phyloP scores from a whole-genome alignment of 306 rosid genomes.

The Castanopsis chinensis region DNA sequence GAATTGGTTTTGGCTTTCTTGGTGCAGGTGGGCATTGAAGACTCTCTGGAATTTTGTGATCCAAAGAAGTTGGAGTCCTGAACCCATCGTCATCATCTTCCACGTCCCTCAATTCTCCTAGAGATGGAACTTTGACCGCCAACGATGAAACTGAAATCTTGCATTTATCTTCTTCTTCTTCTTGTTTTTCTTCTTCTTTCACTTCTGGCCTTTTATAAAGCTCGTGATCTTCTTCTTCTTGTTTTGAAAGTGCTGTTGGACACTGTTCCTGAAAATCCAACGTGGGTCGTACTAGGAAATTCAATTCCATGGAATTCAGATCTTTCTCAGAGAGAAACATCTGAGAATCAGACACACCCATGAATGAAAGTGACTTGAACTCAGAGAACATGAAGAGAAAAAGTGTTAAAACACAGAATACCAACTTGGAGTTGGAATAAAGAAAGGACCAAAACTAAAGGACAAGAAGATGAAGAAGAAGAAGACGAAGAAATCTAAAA shows the following conservation, averaged over 20 bases:
- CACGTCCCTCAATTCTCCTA: background rate
- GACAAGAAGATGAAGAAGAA: conserved; percentile 2
- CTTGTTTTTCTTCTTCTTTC: background rate
- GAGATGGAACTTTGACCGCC: conserved; percentile 35
- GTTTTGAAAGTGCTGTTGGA: background rate
- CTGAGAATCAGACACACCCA: conserved; percentile 37
- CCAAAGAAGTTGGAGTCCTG: conserved; percentile 64
- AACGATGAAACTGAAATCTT: conserved; percentile 22
- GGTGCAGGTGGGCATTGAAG: conserved; percentile 71
- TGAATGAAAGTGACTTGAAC: conserved; percentile 20
- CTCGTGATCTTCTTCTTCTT: background rate
- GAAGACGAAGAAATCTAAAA: background rate
- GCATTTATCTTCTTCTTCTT: conserved; percentile 16
- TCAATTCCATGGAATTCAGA: conserved; percentile 29
- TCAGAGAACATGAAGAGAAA: background rate
- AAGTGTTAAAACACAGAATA: no score
- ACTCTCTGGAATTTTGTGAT: conserved; percentile 36
- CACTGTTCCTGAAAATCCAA: conserved; percentile 16
- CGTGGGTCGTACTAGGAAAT: conserved; percentile 20
- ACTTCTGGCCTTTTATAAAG: background rate
- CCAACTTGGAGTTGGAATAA: background rate
- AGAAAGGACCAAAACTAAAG: background rate
- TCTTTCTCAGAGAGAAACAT: conserved; percentile 43
- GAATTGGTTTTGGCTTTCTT: conserved; percentile 50
- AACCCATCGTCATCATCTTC: conserved; percentile 39